phyloP scores from a whole-genome alignment of 1,284 basidiomycete species.

The Mycena citricolor region DNA sequence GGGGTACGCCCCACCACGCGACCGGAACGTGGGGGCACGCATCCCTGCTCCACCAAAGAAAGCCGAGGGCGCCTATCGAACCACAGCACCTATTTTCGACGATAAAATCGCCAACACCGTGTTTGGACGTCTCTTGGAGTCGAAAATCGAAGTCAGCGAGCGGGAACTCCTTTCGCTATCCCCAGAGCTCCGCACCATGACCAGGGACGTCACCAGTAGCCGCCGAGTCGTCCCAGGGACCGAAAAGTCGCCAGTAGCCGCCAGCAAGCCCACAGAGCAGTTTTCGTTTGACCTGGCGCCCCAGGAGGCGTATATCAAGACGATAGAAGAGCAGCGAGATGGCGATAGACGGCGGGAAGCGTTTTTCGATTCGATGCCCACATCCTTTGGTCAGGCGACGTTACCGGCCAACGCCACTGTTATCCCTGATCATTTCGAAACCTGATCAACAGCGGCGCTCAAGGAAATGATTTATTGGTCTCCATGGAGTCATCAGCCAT shows the following conservation, averaged over 20 bases:
- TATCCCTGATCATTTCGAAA: slow-evolving; percentile 5
- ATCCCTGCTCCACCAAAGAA: background rate
- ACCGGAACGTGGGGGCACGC: slow-evolving; percentile 6
- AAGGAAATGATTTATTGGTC: slow-evolving; percentile 2
- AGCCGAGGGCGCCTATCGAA: slow-evolving; percentile 1
- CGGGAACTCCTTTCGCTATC: background rate
- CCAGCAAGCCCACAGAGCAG: background rate
- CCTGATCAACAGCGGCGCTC: slow-evolving; percentile 1
- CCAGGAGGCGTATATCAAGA: background rate
- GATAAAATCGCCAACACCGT: background rate
- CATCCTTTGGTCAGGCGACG: too few species aligned
- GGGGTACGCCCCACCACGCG: slow-evolving; percentile 4
- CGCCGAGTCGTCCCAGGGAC: background rate
- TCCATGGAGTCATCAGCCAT: slow-evolving; percentile 10
- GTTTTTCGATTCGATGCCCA: slow-evolving; percentile 6
- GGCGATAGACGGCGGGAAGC: background rate
- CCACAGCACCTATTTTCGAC: background rate
- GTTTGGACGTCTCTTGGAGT: background rate
- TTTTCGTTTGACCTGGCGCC: background rate
- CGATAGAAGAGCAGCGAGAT: background rate
- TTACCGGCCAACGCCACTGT: slow-evolving; percentile 5
- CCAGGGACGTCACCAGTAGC: background rate
- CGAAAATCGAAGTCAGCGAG: too few species aligned
- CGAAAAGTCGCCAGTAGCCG: background rate
- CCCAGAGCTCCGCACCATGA: slow-evolving; percentile 2